Evolutionary conservation across 2,329 filamentous ascomycete genomes (phyloP).

Genomic region (Iodosphaeria phyllophila): DNA sequence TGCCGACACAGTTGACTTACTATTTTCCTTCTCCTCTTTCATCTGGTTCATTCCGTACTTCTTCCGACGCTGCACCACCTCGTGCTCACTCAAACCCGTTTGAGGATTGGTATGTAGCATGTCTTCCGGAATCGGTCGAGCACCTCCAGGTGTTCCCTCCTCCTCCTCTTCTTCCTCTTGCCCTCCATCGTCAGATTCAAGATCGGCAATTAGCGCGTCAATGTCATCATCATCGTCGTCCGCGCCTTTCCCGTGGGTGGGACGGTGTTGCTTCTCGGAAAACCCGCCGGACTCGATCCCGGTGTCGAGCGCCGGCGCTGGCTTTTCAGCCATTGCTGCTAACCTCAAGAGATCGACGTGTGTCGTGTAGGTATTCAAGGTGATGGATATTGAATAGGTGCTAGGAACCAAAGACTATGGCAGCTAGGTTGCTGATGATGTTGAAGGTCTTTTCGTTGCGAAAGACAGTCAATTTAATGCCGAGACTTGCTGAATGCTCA

Average conservation of each 20-base stretch:
- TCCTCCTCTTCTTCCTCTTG: conserved; percentile 46
- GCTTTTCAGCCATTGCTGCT: conserved; percentile 36
- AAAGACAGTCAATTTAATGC: no score
- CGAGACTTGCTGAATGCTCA: no score
- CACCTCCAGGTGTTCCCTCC: conserved; percentile 32
- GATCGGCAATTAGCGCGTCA: conserved; percentile 70
- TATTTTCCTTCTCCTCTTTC: conserved; percentile 83
- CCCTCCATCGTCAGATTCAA: conserved; percentile 65
- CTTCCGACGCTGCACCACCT: conserved; percentile 41
- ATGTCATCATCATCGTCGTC: conserved; percentile 68
- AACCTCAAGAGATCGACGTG: no score
- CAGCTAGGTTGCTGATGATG: no score
- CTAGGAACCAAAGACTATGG: conserved; percentile 5
- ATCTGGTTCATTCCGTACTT: conserved; percentile 73
- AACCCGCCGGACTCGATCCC: conserved; percentile 46
- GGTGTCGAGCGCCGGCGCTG: conserved; percentile 41
- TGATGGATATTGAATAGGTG: neutral
- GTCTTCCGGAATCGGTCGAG: conserved; percentile 51
- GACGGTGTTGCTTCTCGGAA: conserved; percentile 36
- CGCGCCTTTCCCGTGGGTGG: conserved; percentile 21
- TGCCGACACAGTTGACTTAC: no score
- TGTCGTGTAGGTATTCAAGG: no score
- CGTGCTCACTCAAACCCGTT: conserved; percentile 52
- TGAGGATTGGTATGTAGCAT: conserved; percentile 23
- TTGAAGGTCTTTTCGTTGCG: no score